Evolutionary conservation across 2,329 filamentous ascomycete genomes (phyloP).

Genomic region (Lachnellula cervina): DNA sequence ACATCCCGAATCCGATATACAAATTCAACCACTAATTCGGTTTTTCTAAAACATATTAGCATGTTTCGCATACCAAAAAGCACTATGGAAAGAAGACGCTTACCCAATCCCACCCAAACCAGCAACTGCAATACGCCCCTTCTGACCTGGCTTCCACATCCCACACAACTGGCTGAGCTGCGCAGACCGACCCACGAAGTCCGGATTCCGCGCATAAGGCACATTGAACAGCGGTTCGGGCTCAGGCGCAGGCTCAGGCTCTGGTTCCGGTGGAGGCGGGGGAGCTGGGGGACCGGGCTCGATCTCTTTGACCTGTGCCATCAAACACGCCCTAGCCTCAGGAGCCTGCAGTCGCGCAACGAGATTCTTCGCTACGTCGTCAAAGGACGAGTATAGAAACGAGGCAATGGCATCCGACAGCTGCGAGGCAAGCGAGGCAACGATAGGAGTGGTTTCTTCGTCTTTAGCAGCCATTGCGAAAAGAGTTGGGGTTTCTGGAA

Average conservation of each 20-base stretch:
- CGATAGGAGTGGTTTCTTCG: not conserved
- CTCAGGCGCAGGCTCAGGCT: not conserved
- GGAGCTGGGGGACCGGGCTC: constrained; percentile 1
- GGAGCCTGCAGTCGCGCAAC: constrained; percentile 1
- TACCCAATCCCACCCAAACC: constrained; percentile 26
- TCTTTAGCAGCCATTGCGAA: not conserved
- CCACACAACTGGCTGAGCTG: constrained; percentile 18
- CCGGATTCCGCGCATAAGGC: constrained; percentile 17
- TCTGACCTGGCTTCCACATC: constrained; percentile 23
- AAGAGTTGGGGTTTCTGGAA: not conserved
- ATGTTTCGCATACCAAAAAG: not conserved
- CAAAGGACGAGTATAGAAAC: constrained; percentile 1
- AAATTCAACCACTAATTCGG: constrained; percentile 23
- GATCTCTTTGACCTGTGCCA: not conserved
- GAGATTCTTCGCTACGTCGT: constrained; percentile 5
- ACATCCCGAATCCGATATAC: constrained; percentile 19
- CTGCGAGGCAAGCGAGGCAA: constrained; percentile 1
- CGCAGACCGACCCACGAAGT: constrained; percentile 21
- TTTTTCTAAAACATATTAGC: constrained; percentile 15
- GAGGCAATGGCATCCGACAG: constrained; percentile 5
- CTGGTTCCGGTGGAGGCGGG: constrained; percentile 1
- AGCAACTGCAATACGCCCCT: constrained; percentile 19
- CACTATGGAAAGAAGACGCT: not conserved
- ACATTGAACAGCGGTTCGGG: constrained; percentile 15
- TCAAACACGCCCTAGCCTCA: not conserved